These are phyloP conservation scores for Cerrena zonata DNA, from an alignment of 1,284 basidiomycete species.

Conservation along the genomic window DNA sequence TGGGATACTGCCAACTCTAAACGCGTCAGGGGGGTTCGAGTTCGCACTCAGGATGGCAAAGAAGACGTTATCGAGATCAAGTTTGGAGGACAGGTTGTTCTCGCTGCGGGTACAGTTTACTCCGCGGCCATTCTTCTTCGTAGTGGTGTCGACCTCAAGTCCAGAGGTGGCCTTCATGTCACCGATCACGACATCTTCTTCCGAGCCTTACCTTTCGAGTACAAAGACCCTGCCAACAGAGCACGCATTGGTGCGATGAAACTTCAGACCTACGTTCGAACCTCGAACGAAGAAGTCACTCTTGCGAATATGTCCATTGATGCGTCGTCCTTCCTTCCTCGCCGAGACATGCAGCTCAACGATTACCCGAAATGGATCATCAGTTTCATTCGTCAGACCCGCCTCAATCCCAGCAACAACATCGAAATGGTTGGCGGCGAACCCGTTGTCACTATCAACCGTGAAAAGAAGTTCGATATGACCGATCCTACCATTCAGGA, in stretches of 20 bases:
- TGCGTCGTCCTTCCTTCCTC: constrained; percentile 17
- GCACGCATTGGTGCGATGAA: constrained; percentile 14
- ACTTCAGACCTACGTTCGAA: constrained; percentile 14
- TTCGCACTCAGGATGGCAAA: constrained; percentile 3
- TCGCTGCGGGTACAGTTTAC: constrained; percentile 16
- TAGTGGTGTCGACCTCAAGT: constrained; percentile 8
- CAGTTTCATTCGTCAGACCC: constrained; percentile 12
- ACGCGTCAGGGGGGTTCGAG: constrained; percentile 4
- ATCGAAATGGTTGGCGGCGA: constrained; percentile 2
- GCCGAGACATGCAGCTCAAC: constrained; percentile 8
- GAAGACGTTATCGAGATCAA: constrained; percentile 4
- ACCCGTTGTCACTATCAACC: constrained; percentile 5
- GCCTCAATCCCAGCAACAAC: neutral
- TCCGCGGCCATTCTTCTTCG: constrained; percentile 16
- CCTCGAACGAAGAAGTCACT: constrained; percentile 1
- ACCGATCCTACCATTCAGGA: neutral
- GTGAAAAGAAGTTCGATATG: neutral
- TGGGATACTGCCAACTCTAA: constrained; percentile 2
- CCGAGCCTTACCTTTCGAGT: constrained; percentile 12
- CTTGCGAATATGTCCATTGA: constrained; percentile 17
- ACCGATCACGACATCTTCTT: constrained; percentile 18
- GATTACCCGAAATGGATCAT: constrained; percentile 14
- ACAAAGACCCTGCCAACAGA: constrained; percentile 8
- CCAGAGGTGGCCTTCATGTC: constrained; percentile 7
- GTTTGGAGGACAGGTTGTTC: constrained; percentile 10